phyloP scores from a whole-genome alignment of 352 stramenopile genomes.

The Phytophthora pinifolia region DNA sequence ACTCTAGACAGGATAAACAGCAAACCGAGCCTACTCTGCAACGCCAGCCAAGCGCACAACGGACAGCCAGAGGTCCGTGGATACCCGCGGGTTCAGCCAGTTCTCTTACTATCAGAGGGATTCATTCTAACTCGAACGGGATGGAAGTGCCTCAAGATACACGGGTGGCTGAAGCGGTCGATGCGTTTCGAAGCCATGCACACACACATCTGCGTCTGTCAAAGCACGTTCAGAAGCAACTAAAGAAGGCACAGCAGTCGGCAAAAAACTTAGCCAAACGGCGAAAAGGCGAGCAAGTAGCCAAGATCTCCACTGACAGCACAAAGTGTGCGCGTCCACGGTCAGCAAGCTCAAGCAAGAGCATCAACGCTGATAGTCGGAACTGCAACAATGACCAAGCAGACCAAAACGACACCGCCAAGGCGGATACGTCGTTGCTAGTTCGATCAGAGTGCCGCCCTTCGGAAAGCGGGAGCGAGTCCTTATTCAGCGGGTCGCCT shows the following conservation, averaged over 20 bases:
- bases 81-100: constrained; percentile 11
- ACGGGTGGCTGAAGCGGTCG: constrained; percentile 14
- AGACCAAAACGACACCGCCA: too few relatives aligned
- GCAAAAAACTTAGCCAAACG: not conserved
- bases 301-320: not conserved
- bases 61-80: constrained; percentile 9
- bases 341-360: constrained; percentile 3
- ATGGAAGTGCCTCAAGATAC: constrained; percentile 11
- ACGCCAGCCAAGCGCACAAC: constrained; percentile 10
- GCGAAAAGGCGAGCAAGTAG: not conserved
- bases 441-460: too few relatives aligned
- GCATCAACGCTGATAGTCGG: too few relatives aligned
- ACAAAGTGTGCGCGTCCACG: not conserved
- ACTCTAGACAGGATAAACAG: constrained; percentile 4
- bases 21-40: not conserved
- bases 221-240: constrained; percentile 14
- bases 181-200: constrained; percentile 16
- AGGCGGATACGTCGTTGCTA: too few relatives aligned
- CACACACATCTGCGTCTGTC: constrained; percentile 8
- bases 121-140: not conserved
- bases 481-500: not conserved
- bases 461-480: not conserved
- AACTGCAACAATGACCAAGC: too few relatives aligned
- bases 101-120: constrained; percentile 10
- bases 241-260: constrained; percentile 16